Base-by-base conservation (phyloP, 495 filamentous ascomycete genomes). In the Neurospora sp. region DNA sequence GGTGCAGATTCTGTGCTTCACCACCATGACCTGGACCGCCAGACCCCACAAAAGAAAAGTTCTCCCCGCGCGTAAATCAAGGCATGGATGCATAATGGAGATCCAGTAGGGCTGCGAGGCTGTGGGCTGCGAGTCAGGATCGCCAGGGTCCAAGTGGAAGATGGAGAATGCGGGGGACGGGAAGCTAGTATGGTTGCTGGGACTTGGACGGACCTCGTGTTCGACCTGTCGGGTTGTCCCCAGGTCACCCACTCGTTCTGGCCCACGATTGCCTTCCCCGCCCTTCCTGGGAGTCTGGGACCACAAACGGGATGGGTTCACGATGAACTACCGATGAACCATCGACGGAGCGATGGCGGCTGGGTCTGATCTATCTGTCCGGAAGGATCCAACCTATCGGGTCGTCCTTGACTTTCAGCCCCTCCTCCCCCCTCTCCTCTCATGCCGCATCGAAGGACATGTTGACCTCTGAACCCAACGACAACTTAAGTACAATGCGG, bases 111-210 rank as follows among this genome's bases (percentile, higher is more conserved):
- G 27, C 53, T 61, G 53, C 12, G 53, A 61, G 53, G 53, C 22
- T 61, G 53, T 31, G 53, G 22, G 53, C 27, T 61, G 27, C 53
- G 27, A 61, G 53, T 61, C 53, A 61, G 22, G 53, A 61, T 61
- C 22, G 27, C 53, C 53, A 61, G 53, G 53, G 53, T 61, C 53
- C 6, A 61, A 31, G 53, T 61, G 53, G 27, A 61, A 31, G 53
- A 61, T 61, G 68, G 35, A 70, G 39, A 70, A 70, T 70, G 69
- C 69, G 69, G 69, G 69, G 69, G 27, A 31, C 27, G 27, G 27
- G 42, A 45, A 70, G 53, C 53, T 61, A 61, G 27, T 59, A 59
- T 61, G 53, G 27, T 61, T 61, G 6, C 53, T 61, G 27, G 14
- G 53, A 61, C 27, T 16, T 61, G 27, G 5, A 61, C 53, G 53